A percentile compares a stretch with the other conserved stretches of the same genome.
Conservation (phyloP, 2,329 filamentous ascomycete genomes). For the Exophiala spinifera region DNA sequence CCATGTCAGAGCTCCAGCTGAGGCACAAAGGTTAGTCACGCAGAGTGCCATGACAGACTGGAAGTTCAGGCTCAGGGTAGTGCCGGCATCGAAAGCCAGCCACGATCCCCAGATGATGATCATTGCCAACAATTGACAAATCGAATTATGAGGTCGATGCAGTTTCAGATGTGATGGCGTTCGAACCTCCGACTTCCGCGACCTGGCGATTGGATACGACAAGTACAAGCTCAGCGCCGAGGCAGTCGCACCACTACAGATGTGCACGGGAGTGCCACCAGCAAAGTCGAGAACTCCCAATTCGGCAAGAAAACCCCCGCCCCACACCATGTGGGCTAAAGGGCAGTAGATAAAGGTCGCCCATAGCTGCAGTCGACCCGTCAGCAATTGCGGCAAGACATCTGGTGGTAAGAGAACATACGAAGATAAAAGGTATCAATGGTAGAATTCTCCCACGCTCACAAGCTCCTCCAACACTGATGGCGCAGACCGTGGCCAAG, state of each 20-base stretch:
- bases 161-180: slow-evolving; percentile 46
- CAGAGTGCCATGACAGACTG: slow-evolving; percentile 51
- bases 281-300: slow-evolving; percentile 72
- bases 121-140: slow-evolving; percentile 48
- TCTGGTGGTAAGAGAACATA: slow-evolving; percentile 9
- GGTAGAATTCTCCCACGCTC: slow-evolving; percentile 48
- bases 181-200: slow-evolving; percentile 42
- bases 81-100: slow-evolving; percentile 52
- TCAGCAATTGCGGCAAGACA: slow-evolving; percentile 3
- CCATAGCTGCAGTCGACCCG: slow-evolving; percentile 49
- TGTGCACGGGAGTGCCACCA: slow-evolving; percentile 72
- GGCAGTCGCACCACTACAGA: slow-evolving; percentile 60
- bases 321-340: slow-evolving; percentile 77
- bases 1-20: slow-evolving; percentile 49
- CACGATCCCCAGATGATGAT: slow-evolving; percentile 53
- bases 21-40: slow-evolving; percentile 50
- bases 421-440: slow-evolving; percentile 49
- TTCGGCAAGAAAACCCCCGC: slow-evolving; percentile 68
- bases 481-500: slow-evolving; percentile 49
- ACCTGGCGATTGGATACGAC: slow-evolving; percentile 49
- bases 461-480: slow-evolving; percentile 49
- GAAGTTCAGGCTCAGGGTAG: slow-evolving; percentile 49
- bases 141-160: slow-evolving; percentile 48
- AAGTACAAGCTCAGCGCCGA: slow-evolving; percentile 46
- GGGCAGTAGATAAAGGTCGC: slow-evolving; percentile 66